Conservation (phyloP, 1,284 basidiomycete genomes). For the Trametes hirsuta region DNA sequence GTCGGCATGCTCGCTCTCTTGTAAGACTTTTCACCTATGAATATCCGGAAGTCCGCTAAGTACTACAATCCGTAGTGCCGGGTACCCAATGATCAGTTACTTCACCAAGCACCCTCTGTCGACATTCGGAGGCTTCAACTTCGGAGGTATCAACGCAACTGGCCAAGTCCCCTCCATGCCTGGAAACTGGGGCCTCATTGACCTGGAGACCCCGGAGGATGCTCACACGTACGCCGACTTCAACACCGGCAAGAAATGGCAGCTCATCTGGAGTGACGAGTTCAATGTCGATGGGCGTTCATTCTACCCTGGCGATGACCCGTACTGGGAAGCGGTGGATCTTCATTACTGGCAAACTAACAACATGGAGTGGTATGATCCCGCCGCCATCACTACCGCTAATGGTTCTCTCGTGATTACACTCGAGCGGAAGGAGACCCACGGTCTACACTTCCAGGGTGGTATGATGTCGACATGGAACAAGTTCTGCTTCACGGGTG, state of each 20-base stretch:
- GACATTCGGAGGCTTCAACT: slow-evolving; percentile 45
- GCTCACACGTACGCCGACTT: slow-evolving; percentile 64
- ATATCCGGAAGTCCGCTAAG: background rate
- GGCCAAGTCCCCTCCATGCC: slow-evolving; percentile 72
- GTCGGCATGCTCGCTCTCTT: slow-evolving; percentile 73
- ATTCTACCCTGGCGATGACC: slow-evolving; percentile 72
- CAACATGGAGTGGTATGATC: slow-evolving; percentile 76
- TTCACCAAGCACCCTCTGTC: slow-evolving; percentile 51
- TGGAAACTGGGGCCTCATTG: slow-evolving; percentile 75
- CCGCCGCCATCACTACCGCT: slow-evolving; percentile 77
- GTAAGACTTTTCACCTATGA: slow-evolving; percentile 45
- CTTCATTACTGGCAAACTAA: slow-evolving; percentile 67
- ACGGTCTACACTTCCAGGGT: slow-evolving; percentile 78
- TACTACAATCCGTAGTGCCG: slow-evolving; percentile 53
- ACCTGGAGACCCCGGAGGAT: slow-evolving; percentile 71
- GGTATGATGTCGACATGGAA: slow-evolving; percentile 82
- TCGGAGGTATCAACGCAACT: slow-evolving; percentile 78
- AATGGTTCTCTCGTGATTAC: slow-evolving; percentile 84
- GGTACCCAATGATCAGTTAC: slow-evolving; percentile 81
- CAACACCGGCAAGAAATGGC: slow-evolving; percentile 50
- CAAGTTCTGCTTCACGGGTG: slow-evolving; percentile 95
- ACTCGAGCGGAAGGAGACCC: slow-evolving; percentile 63
- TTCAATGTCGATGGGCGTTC: slow-evolving; percentile 82
- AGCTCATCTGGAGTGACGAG: slow-evolving; percentile 88
- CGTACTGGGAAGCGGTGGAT: slow-evolving; percentile 71